Base-by-base conservation (phyloP, 1,284 basidiomycete genomes). In the Marasmius fiardii region DNA sequence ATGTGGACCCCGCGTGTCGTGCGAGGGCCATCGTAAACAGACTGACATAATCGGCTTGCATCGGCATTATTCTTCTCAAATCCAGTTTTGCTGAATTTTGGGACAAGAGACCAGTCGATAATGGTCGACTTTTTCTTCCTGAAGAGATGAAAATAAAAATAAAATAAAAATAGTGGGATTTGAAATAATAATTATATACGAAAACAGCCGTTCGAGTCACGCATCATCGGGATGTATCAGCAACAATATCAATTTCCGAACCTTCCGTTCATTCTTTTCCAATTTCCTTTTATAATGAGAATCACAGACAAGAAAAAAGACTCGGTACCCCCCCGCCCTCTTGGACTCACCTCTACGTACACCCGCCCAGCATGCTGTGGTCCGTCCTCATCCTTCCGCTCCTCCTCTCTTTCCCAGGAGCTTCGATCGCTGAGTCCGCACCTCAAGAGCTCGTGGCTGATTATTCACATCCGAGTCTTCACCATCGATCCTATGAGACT, bases 351-450 rank as follows among this genome's bases (percentile, higher is more conserved):
- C 56, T 51, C 55, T 34, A 49, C 44, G 31, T 55, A 54, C 54
- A 50, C 52, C 51, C 54, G 54, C 35, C 55, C 61, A 74, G 74
- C 56, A 54, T 65, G 43, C 63, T 58, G 60, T 68, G 67, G 65
- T 63, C 61, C 53, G 52, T 65, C 54, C 60, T 71, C 55, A 62
- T 64, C 52, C 44, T 59, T 26, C 44, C 73, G 60, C 66, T 71
- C 57, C 58, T 70, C 51, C 67, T 71, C 43, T 61, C 65, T 49
- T 63, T 73, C 53, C 64, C 64, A 26, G 59, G 62, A 61, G 52
- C 64, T 55, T 64, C 62, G 10, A 52, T 49, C 53, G 67, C 67
- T 14, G 37, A 39, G 37, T 14, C 18, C 4, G 5, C 5, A 14
- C 12, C 18, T 20, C 5, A 41, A 20, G 35, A 37, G 35, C 35